phyloP scores from a whole-genome alignment of 441 rosid genomes.

The Oxalis stricta region DNA sequence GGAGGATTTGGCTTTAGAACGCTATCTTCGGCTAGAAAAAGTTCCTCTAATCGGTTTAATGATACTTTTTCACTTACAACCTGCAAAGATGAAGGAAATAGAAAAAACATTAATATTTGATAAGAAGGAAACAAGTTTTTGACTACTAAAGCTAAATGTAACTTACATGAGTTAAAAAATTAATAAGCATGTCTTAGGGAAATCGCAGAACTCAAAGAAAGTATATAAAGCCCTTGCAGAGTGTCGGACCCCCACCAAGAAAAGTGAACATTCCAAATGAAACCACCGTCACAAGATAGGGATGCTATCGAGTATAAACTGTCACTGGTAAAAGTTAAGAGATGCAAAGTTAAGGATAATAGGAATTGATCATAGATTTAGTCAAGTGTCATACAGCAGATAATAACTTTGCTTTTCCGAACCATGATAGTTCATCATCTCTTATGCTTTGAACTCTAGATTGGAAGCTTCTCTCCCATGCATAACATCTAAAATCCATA shows the following conservation, averaged over 20 bases:
- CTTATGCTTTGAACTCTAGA: constrained; percentile 75
- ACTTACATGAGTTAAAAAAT: constrained; percentile 81
- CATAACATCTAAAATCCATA: constrained; percentile 70
- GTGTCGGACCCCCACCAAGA: constrained; percentile 98
- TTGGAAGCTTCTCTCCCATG: constrained; percentile 98
- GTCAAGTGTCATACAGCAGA: constrained; percentile 53
- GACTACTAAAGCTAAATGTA: background rate
- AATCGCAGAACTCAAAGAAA: constrained; percentile 93
- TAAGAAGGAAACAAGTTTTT: background rate
- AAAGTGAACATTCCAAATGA: constrained; percentile 92
- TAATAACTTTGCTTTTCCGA: constrained; percentile 74
- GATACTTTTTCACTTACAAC: constrained; percentile 92
- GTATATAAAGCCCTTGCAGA: constrained; percentile 99
- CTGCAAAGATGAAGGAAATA: constrained; percentile 25
- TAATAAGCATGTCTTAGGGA: constrained; percentile 94
- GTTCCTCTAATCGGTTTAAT: constrained; percentile 87
- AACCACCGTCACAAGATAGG: constrained; percentile 88
- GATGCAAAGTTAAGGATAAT: background rate
- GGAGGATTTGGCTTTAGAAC: constrained; percentile 89
- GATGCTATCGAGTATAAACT: constrained; percentile 68
- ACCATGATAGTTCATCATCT: constrained; percentile 88
- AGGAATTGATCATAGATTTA: background rate
- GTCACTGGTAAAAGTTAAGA: background rate
- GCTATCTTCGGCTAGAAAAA: constrained; percentile 82
- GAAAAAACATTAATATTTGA: constrained; percentile 4